A percentile compares a stretch with the other conserved stretches of the same genome.
phyloP scores from a whole-genome alignment of 2,329 filamentous ascomycete genomes.

The Epichloe gansuensis region DNA sequence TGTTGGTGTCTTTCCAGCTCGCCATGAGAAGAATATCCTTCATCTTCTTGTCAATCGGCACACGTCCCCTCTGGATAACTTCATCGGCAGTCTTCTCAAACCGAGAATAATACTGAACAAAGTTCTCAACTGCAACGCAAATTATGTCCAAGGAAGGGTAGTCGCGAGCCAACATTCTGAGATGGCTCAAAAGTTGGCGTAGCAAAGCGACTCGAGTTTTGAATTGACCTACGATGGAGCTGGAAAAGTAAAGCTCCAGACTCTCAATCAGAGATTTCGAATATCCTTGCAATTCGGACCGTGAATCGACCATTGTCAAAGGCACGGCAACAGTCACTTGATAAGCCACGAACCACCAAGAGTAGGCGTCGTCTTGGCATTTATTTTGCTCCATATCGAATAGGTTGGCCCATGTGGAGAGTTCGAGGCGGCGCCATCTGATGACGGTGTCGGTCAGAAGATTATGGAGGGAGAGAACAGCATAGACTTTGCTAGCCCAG shows the following conservation, averaged over 20 bases:
- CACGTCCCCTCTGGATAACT: conserved; percentile 53
- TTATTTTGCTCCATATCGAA: conserved; percentile 74
- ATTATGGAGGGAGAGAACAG: conserved; percentile 58
- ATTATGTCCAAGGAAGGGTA: conserved; percentile 47
- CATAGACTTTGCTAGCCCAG: conserved; percentile 73
- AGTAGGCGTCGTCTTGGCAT: conserved; percentile 64
- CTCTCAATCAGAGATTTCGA: conserved; percentile 59
- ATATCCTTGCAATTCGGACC: conserved; percentile 49
- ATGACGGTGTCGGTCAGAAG: conserved; percentile 71
- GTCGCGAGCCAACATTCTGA: conserved; percentile 48
- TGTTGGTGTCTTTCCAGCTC: conserved; percentile 98
- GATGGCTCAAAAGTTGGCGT: conserved; percentile 49
- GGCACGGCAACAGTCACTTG: conserved; percentile 75
- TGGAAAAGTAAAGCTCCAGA: conserved; percentile 66
- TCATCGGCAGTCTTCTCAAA: conserved; percentile 57
- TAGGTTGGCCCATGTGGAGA: conserved; percentile 82
- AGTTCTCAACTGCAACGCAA: conserved; percentile 56
- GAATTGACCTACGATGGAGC: conserved; percentile 73
- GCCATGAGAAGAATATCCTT: conserved; percentile 86
- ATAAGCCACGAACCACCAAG: conserved; percentile 96
- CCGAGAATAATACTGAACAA: conserved; percentile 61
- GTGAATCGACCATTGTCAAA: conserved; percentile 48
- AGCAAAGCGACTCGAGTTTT: conserved; percentile 60
- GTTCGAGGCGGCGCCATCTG: conserved; percentile 78
- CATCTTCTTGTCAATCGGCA: conserved; percentile 77